A percentile compares a stretch with the other conserved stretches of the same genome.
phyloP scores from a whole-genome alignment of 306 rosid species.

The Arachis hypogaea region DNA sequence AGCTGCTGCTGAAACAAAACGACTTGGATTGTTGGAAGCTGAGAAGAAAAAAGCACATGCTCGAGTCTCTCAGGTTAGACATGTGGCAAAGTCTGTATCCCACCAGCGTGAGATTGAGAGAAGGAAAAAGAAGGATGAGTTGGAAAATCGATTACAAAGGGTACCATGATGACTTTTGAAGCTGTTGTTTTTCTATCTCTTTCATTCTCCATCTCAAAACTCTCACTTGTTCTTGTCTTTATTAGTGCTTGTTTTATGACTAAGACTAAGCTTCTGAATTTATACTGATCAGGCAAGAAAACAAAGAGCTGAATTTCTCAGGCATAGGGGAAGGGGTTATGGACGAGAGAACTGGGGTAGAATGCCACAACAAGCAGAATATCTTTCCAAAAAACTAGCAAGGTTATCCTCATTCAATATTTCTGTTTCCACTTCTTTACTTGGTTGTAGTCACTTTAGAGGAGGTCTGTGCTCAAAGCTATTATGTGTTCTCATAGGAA shows the following conservation, averaged over 20 bases:
- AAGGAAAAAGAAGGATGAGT: slow-evolving; percentile 71
- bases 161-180: slow-evolving; percentile 47
- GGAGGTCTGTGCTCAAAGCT: slow-evolving; percentile 6
- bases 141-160: slow-evolving; percentile 93
- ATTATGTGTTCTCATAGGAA: background rate
- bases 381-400: slow-evolving; percentile 74
- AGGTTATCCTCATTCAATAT: slow-evolving; percentile 53
- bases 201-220: background rate
- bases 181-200: background rate
- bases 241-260: slow-evolving; percentile 21
- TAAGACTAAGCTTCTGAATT: slow-evolving; percentile 10
- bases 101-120: slow-evolving; percentile 91
- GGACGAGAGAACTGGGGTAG: slow-evolving; percentile 51
- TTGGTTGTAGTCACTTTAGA: slow-evolving; percentile 20
- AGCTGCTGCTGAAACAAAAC: slow-evolving; percentile 86
- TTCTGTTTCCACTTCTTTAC: slow-evolving; percentile 10
- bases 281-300: slow-evolving; percentile 70
- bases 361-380: slow-evolving; percentile 76
- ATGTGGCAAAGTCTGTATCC: slow-evolving; percentile 77
- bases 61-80: slow-evolving; percentile 70
- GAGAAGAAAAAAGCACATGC: slow-evolving; percentile 87
- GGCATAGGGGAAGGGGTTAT: slow-evolving; percentile 73
- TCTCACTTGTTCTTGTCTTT: background rate
- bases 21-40: slow-evolving; percentile 76
- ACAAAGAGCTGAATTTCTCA: slow-evolving; percentile 85